A percentile compares a stretch with the other conserved stretches of the same genome.
phyloP scores from a whole-genome alignment of 2,329 filamentous ascomycete genomes.

The Aspergillus alliaceus region DNA sequence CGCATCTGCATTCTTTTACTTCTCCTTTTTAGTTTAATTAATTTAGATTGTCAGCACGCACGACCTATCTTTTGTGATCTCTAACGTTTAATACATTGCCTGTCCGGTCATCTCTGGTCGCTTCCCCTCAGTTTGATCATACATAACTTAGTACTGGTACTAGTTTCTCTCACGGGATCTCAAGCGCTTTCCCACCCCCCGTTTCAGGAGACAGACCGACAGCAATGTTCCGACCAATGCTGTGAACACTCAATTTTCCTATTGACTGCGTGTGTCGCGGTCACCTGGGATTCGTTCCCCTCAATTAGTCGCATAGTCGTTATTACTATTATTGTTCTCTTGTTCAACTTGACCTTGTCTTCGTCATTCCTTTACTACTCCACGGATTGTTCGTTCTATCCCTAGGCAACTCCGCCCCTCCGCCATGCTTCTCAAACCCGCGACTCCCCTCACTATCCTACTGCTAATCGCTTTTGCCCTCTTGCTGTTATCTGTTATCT shows the following conservation, averaged over 20 bases:
- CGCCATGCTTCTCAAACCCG: constrained; percentile 78
- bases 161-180: not conserved
- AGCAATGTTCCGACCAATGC: constrained; percentile 12
- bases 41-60: constrained; percentile 10
- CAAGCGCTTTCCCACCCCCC: not conserved
- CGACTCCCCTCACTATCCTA: constrained; percentile 84
- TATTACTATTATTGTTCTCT: not conserved
- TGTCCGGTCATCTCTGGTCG: not conserved
- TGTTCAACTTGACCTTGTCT: not conserved
- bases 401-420: constrained; percentile 15
- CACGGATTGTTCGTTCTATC: not conserved
- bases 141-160: not conserved
- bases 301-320: not conserved
- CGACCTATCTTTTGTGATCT: constrained; percentile 3
- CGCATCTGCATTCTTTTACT: not conserved
- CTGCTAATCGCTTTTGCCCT: constrained; percentile 83
- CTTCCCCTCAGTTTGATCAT: not conserved
- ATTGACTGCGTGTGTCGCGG: constrained; percentile 10
- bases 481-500: constrained; percentile 83
- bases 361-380: not conserved
- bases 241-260: constrained; percentile 2
- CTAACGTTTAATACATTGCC: not conserved
- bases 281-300: not conserved
- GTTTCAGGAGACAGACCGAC: constrained; percentile 6
- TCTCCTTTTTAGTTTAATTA: not conserved